Base-by-base conservation (phyloP, 352 stramenopile genomes). In the Blastocystis sp. region DNA sequence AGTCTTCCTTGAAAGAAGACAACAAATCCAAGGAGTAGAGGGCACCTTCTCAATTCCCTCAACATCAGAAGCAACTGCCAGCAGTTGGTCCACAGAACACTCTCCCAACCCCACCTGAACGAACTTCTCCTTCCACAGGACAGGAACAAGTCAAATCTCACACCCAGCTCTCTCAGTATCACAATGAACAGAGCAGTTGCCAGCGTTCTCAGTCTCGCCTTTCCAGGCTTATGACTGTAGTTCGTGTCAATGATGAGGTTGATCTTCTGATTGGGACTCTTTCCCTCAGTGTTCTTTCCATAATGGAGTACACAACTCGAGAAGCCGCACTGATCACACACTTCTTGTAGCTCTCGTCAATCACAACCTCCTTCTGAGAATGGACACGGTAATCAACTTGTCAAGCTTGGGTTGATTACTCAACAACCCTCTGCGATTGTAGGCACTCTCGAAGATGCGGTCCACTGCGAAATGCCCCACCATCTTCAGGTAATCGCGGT, bases 241-340 rank as follows among this genome's bases (percentile, higher is more conserved):
- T 77, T 77, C 52, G 52, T 65, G 14, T 77, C 67, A 14, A 77
- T 67, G 11, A 77, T 77, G n/a, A 77, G 21, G 40, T 65, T 77
- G 21, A 77, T 7, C 40, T 23, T 28, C 67, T 67, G 28, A 28
- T 34, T 0, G 28, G 28, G 28, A 34, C 28, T 34, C 28, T 34
- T 34, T 34, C 28, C 28, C 28, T 34, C 28, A 34, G 28, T 34
- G 28, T 34, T 34, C 28, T 34, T 34, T 34, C 28, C 28, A 34
- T 34, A 0, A 34, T 34, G 28, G 28, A 34, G 28, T 34, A 34
- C 28, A 34, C 28, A 34, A 34, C 28, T 34, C 28, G 28, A 34
- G 28, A 34, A 34, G 28, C 28, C 28, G 0, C 28, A 0, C 28
- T 34, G 28, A 34, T 34, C 28, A 34, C 28, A 0, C 28, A 34